Base-by-base conservation (phyloP, 2,329 filamentous ascomycete genomes). In the Beauveria sp. region DNA sequence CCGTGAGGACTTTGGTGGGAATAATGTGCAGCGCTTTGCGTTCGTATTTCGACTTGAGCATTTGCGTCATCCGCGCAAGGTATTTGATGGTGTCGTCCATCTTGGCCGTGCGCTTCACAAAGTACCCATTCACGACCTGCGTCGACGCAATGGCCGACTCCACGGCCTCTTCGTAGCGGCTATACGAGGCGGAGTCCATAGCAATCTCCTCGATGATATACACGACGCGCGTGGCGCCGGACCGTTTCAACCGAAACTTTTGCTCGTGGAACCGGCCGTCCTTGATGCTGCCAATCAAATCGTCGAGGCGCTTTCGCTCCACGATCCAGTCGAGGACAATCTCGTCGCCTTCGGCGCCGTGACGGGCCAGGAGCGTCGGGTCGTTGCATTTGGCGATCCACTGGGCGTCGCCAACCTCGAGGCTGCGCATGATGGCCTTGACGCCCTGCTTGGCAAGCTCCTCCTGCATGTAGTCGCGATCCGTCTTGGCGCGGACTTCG, bases 221-320 rank as follows among this genome's bases (percentile, higher is more conserved):
- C 43, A 91, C 81, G 16, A 92, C 87, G 66, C 92, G 89, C 62
- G 83, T 84, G n/a, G 91, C 79, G 0, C 90, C 90, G 0, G 85
- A 90, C 56, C 84, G 84, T 59, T 83, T 82, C 12, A 93, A 79
- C 1, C 90, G 86, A 69, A 92, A 93, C 70, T 94, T 93, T 70
- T 94, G 90, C 70, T 94, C 90, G 66, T 88, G 87, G 67, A 92
- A 93, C 2, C 90, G 85, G 1, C 89, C 89, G 64, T 93, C 90
- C 71, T 89, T 91, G 74, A 94, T 91, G 64, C 88, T 92, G 55
- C 81, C 77, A n/a, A 93, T 81, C 52, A 94, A 76, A 70, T 94
- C 90, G 68, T 93, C 90, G 0, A 92, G 80, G 9, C 90, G 81
- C 70, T 94, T 94, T 63, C 90, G 82, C 73, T 94, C 90, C 1